Percentiles rank a stretch among this genome's conserved stretches.
These are phyloP conservation scores for Eucalyptus polybractea DNA, from an alignment of 345 rosid genomes.

Conservation along the genomic window DNA sequence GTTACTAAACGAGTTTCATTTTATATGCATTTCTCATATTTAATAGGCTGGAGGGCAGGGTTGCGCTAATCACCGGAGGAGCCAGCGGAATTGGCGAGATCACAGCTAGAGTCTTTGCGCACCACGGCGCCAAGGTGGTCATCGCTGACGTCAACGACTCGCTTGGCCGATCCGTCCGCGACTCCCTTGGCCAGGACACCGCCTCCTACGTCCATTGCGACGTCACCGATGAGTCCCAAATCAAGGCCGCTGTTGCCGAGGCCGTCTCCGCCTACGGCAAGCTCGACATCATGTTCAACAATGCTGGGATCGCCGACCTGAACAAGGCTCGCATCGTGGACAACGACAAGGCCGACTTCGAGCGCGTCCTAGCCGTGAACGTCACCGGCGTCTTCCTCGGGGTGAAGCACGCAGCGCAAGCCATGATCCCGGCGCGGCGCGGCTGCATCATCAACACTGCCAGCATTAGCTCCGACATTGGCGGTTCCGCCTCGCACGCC, in stretches of 20 bases:
- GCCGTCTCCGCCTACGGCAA: slow-evolving; percentile 15
- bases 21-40: not conserved
- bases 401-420: slow-evolving; percentile 21
- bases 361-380: slow-evolving; percentile 15
- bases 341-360: slow-evolving; percentile 15
- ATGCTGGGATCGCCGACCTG: slow-evolving; percentile 13
- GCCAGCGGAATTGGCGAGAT: slow-evolving; percentile 15
- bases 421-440: slow-evolving; percentile 11
- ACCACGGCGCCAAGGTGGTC: slow-evolving; percentile 14
- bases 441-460: slow-evolving; percentile 20
- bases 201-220: slow-evolving; percentile 12
- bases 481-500: slow-evolving; percentile 13
- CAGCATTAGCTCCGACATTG: slow-evolving; percentile 11
- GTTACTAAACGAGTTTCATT: not conserved
- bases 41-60: slow-evolving; percentile 17
- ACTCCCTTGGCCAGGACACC: slow-evolving; percentile 1
- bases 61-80: slow-evolving; percentile 19
- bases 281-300: slow-evolving; percentile 31
- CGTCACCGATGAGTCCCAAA: slow-evolving; percentile 14
- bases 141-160: slow-evolving; percentile 7
- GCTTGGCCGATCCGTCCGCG: not conserved
- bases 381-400: slow-evolving; percentile 30
- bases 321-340: slow-evolving; percentile 19
- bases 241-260: slow-evolving; percentile 2
- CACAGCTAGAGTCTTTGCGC: slow-evolving; percentile 2